Evolutionary conservation across 208 protist genomes (phyloP), one percentile per base, ranked within the genome.

Genomic region (Strigomonas galati): DNA sequence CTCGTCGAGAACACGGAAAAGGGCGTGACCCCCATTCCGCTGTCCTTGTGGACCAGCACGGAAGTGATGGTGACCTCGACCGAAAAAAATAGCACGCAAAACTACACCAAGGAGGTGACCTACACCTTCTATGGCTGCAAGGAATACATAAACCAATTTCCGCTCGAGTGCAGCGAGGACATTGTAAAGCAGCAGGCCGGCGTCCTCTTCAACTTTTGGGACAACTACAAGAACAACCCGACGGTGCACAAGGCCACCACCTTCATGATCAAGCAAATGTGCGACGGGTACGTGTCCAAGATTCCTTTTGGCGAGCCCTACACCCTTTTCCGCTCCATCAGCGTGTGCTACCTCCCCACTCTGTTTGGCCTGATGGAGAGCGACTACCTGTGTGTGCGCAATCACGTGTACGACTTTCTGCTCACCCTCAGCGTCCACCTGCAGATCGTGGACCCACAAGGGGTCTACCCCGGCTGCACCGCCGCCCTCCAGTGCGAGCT

Each of bases 381-480:
- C 67, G 86, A 91, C 57, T 96, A 96, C 67, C 67, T 92, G 30
- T 96, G 83, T 65, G 86, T 96, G 63, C 81, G 85, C 62, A 83
- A 82, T 51, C 86, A 96, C 67, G 91, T 96, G 40, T 96, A 94
- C 71, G 87, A 94, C 72, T 84, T 96, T 55, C 48, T 96, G 1
- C 46, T 94, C 12, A 93, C 84, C 46, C 73, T 96, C 12, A 84
- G 82, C 28, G 71, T 86, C 53, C 91, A 96, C 65, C 63, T 96
- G 53, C 91, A 93, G 62, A 52, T 96, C n/a, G 75, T 96, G 12
- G 91, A 96, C 76, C 79, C 87, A 2, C 60, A 77, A 2, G 81
- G 77, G 19, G 51, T 51, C 62, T 87, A 81, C 62, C 76, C 70
- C 17, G 91, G 85, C 52, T 89, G 78, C 70, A 87, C 87, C 0